Conservation (phyloP, 1,284 basidiomycete genomes). For the Ceratobasidium sp. region DNA sequence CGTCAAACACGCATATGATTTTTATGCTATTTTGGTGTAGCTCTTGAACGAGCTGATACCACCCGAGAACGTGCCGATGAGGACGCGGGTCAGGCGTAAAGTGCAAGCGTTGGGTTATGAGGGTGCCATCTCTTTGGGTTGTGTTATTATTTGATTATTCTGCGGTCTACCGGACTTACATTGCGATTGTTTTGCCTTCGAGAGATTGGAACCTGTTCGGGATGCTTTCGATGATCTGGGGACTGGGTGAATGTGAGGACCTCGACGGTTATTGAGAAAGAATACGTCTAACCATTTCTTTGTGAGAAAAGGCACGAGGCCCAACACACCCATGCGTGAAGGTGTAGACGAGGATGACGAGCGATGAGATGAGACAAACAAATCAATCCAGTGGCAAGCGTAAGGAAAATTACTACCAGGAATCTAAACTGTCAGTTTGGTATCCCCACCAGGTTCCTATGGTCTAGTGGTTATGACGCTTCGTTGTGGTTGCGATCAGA, state of each 20-base stretch:
- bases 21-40: slow-evolving; percentile 61
- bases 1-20: slow-evolving; percentile 79
- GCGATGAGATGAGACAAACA: neutral
- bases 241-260: slow-evolving; percentile 53
- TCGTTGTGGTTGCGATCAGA: slow-evolving; percentile 21
- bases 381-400: neutral
- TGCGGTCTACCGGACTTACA: slow-evolving; percentile 56
- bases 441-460: slow-evolving; percentile 19
- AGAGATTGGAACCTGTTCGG: slow-evolving; percentile 66
- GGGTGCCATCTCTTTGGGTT: slow-evolving; percentile 71
- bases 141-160: slow-evolving; percentile 18
- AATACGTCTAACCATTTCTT: slow-evolving; percentile 47
- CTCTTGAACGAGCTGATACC: slow-evolving; percentile 72
- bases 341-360: neutral
- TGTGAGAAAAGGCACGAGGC: slow-evolving; percentile 51
- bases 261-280: neutral
- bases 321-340: slow-evolving; percentile 51
- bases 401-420: neutral
- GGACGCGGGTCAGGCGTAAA: slow-evolving; percentile 66
- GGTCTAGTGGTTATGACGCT: slow-evolving; percentile 39
- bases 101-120: slow-evolving; percentile 79
- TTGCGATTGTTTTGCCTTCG: slow-evolving; percentile 68
- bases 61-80: slow-evolving; percentile 73
- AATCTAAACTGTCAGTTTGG: neutral
- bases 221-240: slow-evolving; percentile 65